phyloP scores from a whole-genome alignment of 495 filamentous ascomycete genomes.

The Talaromyces nanjingensis region DNA sequence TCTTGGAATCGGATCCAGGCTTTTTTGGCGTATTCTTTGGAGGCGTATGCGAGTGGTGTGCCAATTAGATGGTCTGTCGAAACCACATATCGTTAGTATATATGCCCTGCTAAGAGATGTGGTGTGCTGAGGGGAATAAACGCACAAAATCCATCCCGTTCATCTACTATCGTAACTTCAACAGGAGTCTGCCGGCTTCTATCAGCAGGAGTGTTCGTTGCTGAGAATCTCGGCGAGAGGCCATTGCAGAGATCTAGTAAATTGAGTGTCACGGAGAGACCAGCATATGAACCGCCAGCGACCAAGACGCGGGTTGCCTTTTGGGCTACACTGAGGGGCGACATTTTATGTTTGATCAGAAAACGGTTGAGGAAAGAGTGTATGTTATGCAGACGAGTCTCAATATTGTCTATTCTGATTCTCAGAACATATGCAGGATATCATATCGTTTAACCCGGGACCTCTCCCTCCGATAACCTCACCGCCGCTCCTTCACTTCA shows the following conservation, averaged over 20 bases:
- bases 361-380: not conserved
- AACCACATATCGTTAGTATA: too few relatives aligned
- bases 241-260: conserved; percentile 53
- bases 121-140: not conserved
- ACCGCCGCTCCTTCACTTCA: not conserved
- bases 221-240: conserved; percentile 24
- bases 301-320: conserved; percentile 17
- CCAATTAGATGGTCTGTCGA: conserved; percentile 62
- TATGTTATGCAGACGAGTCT: not conserved
- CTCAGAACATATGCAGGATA: not conserved
- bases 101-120: too few relatives aligned
- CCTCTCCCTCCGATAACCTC: not conserved
- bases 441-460: not conserved
- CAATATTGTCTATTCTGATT: not conserved
- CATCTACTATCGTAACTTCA: conserved; percentile 61
- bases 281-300: conserved; percentile 59
- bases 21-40: conserved; percentile 44
- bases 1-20: conserved; percentile 57
- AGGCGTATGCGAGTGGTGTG: conserved; percentile 53
- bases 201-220: conserved; percentile 17
- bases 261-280: conserved; percentile 53
- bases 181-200: conserved; percentile 36
- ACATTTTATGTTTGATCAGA: not conserved
- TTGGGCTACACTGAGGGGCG: not conserved
- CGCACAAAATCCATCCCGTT: conserved; percentile 63